Evolutionary conservation across 768 basidiomycete species (phyloP), one percentile per base, ranked within the genome.

Genomic region (Lyophyllum atratum): DNA sequence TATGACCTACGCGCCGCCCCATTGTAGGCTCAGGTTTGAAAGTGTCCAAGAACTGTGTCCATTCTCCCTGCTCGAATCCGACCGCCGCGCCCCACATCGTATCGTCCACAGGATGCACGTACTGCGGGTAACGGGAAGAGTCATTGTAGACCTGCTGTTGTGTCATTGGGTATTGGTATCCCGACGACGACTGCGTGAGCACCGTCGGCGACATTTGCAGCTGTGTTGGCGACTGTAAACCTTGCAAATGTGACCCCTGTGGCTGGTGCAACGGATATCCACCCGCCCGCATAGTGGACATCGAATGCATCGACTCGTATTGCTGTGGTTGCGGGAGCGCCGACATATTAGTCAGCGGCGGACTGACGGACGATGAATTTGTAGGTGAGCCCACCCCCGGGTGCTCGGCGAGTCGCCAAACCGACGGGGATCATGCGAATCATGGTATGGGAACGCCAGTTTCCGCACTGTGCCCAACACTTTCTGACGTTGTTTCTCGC

Each of bases 391-490:
- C 80, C 28, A 74, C 59, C 5, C 76, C 81, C 82, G 71, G 10
- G 73, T 71, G 65, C 75, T 73, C 28, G 83, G 82, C 25, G 84
- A 84, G 59, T 78, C 80, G 49, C 68, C 76, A 60, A 69, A 77
- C 29, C 78, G 76, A 60, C 79, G 78, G 62, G 78, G 76, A 72
- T 77, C 79, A 72, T 78, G 85, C 51, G 82, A 84, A 70, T 85
- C 87, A 62, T 88, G 87, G 68, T 87, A 90, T n/a, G 90, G 90
- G 71, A 92, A 91, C 25, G 89, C 89, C 21, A 92, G 80, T 58
- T 88, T 89, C 57, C 86, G 81, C 40, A 92, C 90, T 22, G 83
- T 78, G 52, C 84, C 75, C 47, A 92, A 72, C 22, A 91, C 82
- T 59, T 81, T 78, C 11, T 77, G 76, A 59, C 86, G 85, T 66